A percentile compares a stretch with the other conserved stretches of the same genome.
These are phyloP conservation scores for Backusella mclennaniae DNA, from an alignment of 192 early-diverging fungal species.

Conservation along the genomic window DNA sequence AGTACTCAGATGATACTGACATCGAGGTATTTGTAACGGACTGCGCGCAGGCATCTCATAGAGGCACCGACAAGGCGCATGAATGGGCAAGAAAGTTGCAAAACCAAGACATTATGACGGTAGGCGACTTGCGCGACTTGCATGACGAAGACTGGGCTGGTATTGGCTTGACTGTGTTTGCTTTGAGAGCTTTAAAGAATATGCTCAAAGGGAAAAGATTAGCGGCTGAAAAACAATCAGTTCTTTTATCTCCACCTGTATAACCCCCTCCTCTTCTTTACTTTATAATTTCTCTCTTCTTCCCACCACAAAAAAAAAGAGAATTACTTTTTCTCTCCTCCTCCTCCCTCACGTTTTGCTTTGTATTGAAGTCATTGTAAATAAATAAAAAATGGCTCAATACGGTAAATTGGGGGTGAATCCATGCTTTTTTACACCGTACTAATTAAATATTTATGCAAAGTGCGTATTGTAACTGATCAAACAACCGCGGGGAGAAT, in stretches of 20 bases:
- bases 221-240: not conserved
- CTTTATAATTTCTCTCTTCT: not conserved
- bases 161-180: constrained; percentile 58
- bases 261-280: not conserved
- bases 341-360: too few relatives aligned
- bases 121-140: constrained; percentile 71
- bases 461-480: too few relatives aligned
- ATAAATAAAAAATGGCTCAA: too few relatives aligned
- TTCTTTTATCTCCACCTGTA: not conserved
- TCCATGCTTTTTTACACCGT: too few relatives aligned
- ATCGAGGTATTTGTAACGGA: constrained; percentile 73
- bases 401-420: too few relatives aligned
- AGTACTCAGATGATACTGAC: constrained; percentile 51
- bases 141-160: constrained; percentile 76
- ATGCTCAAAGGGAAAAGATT: constrained; percentile 48
- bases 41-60: constrained; percentile 60
- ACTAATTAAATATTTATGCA: too few relatives aligned
- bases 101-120: constrained; percentile 76
- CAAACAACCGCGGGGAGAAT: too few relatives aligned
- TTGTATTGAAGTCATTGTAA: too few relatives aligned
- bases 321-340: not conserved
- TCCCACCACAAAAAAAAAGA: too few relatives aligned
- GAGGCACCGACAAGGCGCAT: constrained; percentile 66
- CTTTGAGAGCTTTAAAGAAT: constrained; percentile 52
- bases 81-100: constrained; percentile 75